These are phyloP conservation scores for Firmiana major DNA, from an alignment of 345 rosid genomes.

Conservation along the genomic window DNA sequence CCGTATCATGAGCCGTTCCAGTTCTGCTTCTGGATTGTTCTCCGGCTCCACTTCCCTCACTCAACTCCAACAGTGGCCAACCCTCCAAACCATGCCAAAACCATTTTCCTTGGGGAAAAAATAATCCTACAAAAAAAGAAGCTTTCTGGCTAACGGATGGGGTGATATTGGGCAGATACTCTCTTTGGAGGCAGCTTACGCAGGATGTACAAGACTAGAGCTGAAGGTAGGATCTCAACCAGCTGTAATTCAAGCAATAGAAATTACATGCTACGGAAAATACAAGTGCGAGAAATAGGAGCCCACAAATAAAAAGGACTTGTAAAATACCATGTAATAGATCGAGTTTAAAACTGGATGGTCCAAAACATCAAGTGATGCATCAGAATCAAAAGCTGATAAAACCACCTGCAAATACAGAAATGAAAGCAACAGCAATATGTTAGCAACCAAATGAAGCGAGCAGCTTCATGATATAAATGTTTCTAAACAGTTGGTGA, in stretches of 20 bases:
- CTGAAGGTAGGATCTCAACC: conserved; percentile 94
- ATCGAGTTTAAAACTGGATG: conserved; percentile 91
- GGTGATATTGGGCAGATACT: conserved; percentile 90
- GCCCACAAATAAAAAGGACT: neutral
- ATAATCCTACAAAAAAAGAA: conserved; percentile 5
- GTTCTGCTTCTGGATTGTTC: conserved; percentile 18
- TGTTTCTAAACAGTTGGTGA: neutral
- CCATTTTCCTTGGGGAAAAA: conserved; percentile 6
- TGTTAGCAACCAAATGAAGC: conserved; percentile 1
- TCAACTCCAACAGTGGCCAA: neutral
- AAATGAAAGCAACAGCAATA: conserved; percentile 3
- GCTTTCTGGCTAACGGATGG: conserved; percentile 48
- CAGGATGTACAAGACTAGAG: conserved; percentile 81
- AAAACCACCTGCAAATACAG: conserved; percentile 55
- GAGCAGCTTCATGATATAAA: neutral
- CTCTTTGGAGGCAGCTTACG: conserved; percentile 96
- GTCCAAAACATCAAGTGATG: conserved; percentile 81
- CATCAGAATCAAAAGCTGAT: conserved; percentile 74
- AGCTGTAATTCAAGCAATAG: conserved; percentile 46
- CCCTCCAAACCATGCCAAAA: conserved; percentile 14
- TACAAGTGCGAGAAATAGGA: neutral
- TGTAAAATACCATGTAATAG: conserved; percentile 70
- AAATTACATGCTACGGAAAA: neutral
- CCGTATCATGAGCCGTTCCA: conserved; percentile 26
- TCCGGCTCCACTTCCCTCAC: conserved; percentile 23